Percentiles rank a stretch among this genome's conserved stretches.
Evolutionary conservation across 2,329 filamentous ascomycete genomes (phyloP).

Genomic region (Pseudogymnoascus sp.): DNA sequence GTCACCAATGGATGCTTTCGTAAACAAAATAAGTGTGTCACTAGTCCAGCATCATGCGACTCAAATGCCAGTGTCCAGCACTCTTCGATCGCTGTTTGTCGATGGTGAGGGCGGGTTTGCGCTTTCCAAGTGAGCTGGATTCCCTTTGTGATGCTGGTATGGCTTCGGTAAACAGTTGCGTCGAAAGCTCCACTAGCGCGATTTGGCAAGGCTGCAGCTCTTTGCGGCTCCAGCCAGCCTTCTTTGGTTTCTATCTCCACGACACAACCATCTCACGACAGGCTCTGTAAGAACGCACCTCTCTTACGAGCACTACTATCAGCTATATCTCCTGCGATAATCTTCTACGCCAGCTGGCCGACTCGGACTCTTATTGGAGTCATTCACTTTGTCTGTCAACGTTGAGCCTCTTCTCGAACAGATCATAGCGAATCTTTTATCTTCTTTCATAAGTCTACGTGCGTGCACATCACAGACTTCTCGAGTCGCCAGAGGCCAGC

Average conservation of each 20-base stretch:
- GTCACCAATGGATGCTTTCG: neutral
- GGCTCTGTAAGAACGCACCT: neutral
- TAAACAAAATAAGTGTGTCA: conserved; percentile 1
- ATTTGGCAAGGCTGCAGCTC: conserved; percentile 6
- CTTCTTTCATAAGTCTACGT: neutral
- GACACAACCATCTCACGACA: neutral
- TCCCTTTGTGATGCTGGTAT: conserved; percentile 2
- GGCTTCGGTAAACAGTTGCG: conserved; percentile 3
- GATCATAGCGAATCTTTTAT: neutral
- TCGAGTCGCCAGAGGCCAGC: neutral
- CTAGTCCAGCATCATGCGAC: conserved; percentile 7
- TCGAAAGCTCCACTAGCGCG: conserved; percentile 8
- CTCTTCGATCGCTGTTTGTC: conserved; percentile 4
- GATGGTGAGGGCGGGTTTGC: neutral
- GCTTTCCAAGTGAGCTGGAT: neutral
- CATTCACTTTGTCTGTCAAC: neutral
- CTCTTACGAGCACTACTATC: neutral
- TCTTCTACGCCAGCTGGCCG: neutral
- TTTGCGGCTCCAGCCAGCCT: neutral
- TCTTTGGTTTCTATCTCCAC: neutral
- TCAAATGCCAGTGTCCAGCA: conserved; percentile 7
- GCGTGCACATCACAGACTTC: neutral
- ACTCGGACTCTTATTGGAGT: neutral
- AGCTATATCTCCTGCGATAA: neutral
- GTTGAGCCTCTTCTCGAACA: neutral